These are phyloP conservation scores for Glomus cerebriforme DNA, from an alignment of 192 early-diverging fungal genomes.

Conservation along the genomic window DNA sequence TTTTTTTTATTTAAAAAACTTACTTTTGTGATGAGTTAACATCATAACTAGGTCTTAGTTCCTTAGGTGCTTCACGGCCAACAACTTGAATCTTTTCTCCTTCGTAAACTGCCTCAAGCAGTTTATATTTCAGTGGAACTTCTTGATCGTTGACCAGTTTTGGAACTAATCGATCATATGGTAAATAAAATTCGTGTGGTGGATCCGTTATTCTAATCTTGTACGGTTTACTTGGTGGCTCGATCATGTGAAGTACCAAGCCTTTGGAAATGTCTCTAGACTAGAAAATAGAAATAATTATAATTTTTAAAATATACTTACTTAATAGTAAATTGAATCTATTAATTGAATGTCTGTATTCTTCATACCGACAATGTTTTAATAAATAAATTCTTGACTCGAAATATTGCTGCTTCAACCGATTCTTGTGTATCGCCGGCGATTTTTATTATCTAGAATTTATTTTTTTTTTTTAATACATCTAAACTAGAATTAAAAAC, in stretches of 20 bases:
- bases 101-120: slow-evolving; percentile 15
- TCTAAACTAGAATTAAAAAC: background rate
- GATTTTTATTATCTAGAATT: slow-evolving; percentile 32
- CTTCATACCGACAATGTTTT: slow-evolving; percentile 23
- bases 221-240: background rate
- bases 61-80: no score
- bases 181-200: background rate
- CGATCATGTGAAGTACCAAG: slow-evolving; percentile 6
- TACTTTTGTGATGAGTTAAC: background rate
- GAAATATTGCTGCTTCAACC: slow-evolving; percentile 29
- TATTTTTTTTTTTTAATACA: no score
- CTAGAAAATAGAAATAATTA: no score
- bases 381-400: slow-evolving; percentile 42
- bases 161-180: background rate
- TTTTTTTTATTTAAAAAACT: background rate
- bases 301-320: no score
- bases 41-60: background rate
- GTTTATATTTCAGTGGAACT: background rate
- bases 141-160: no score
- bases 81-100: background rate
- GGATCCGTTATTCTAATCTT: background rate
- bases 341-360: background rate
- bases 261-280: background rate
- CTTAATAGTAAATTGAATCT: background rate
- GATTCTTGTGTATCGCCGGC: slow-evolving; percentile 11